These are phyloP conservation scores for Crataegus laevigata DNA, from an alignment of 306 rosid genomes.

Conservation along the genomic window DNA sequence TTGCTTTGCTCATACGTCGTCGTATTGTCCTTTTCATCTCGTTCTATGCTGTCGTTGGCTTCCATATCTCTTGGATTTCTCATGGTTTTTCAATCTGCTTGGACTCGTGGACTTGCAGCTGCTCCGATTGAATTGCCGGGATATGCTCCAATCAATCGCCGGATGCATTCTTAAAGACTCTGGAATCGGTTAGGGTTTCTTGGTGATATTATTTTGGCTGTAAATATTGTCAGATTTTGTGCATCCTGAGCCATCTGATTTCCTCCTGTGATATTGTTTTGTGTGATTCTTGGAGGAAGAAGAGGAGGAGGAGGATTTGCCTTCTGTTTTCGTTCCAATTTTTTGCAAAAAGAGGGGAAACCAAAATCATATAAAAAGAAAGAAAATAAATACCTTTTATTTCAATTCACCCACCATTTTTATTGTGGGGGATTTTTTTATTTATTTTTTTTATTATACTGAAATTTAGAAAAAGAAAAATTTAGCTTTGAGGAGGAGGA, in stretches of 20 bases:
- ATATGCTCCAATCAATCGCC: constrained; percentile 39
- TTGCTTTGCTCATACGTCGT: not conserved
- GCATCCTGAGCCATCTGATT: constrained; percentile 19
- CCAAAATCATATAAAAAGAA: constrained; percentile 12
- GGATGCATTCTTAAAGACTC: constrained; percentile 47
- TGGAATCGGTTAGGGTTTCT: constrained; percentile 39
- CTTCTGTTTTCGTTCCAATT: constrained; percentile 9
- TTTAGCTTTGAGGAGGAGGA: constrained; percentile 22
- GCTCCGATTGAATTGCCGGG: constrained; percentile 14
- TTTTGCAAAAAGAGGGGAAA: constrained; percentile 8
- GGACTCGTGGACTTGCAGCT: not conserved
- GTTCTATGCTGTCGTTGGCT: not conserved
- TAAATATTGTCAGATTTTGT: constrained; percentile 36
- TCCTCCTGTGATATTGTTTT: constrained; percentile 53
- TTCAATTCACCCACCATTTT: constrained; percentile 55
- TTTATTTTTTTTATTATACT: constrained; percentile 15
- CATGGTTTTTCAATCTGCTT: constrained; percentile 9
- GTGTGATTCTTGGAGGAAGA: constrained; percentile 50
- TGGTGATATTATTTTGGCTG: constrained; percentile 25
- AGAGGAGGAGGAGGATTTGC: not conserved
- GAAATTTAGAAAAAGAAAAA: constrained; percentile 18
- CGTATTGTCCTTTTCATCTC: not conserved
- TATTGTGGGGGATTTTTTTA: constrained; percentile 50
- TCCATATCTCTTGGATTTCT: not conserved
- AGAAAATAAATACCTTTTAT: constrained; percentile 26